Percentiles rank a stretch among this genome's conserved stretches.
Conservation (phyloP, 1,284 basidiomycete genomes). For the Microbotryum scabiosae region DNA sequence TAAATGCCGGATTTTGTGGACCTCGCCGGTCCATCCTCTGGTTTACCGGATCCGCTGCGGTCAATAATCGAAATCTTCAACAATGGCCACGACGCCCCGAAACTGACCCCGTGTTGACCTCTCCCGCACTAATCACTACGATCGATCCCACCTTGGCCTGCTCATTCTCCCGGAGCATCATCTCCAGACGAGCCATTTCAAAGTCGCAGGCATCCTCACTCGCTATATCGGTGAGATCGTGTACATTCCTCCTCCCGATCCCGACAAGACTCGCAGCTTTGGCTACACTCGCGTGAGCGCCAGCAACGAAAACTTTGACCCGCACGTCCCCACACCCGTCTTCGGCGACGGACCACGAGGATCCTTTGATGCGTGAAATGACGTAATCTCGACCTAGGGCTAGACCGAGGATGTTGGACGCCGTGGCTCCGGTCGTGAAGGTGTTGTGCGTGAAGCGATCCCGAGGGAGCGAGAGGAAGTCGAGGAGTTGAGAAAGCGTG, state of each 20-base stretch:
- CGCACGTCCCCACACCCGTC: constrained; percentile 41
- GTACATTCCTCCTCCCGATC: constrained; percentile 42
- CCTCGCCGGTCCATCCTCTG: not conserved
- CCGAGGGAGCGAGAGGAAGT: constrained; percentile 41
- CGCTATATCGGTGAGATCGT: constrained; percentile 36
- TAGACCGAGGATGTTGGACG: constrained; percentile 47
- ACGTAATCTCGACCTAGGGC: constrained; percentile 33
- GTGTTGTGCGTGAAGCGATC: constrained; percentile 42
- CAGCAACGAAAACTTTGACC: constrained; percentile 43
- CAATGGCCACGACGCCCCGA: not conserved
- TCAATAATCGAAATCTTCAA: not conserved
- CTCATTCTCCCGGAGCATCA: constrained; percentile 34
- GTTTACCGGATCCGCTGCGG: no score
- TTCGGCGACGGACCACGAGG: constrained; percentile 42
- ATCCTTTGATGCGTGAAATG: constrained; percentile 25
- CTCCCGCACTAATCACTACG: constrained; percentile 44
- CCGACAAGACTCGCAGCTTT: constrained; percentile 47
- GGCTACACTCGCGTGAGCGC: constrained; percentile 45
- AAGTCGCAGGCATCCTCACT: constrained; percentile 37
- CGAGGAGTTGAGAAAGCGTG: constrained; percentile 43
- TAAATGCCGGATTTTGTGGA: constrained; percentile 37
- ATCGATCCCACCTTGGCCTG: constrained; percentile 38
- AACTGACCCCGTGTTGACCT: constrained; percentile 46
- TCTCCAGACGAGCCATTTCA: constrained; percentile 41
- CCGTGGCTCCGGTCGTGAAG: constrained; percentile 48